These are phyloP conservation scores for Pyrenochaeta sp. DNA, from an alignment of 2,329 filamentous ascomycete genomes.

Conservation along the genomic window DNA sequence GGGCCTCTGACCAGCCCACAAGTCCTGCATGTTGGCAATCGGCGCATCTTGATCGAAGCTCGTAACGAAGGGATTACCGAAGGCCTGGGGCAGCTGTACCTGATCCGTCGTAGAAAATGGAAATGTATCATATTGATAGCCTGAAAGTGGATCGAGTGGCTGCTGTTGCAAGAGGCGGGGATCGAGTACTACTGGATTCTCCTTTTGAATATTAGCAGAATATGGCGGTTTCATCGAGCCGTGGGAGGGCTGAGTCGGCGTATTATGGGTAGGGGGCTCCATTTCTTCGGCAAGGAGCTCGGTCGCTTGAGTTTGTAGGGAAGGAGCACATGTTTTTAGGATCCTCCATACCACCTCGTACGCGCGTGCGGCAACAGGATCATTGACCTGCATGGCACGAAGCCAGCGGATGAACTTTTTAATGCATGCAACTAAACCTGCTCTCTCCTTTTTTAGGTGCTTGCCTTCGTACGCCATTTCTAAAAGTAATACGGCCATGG, in stretches of 20 bases:
- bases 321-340: slow-evolving; percentile 20
- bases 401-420: slow-evolving; percentile 49
- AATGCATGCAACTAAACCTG: slow-evolving; percentile 37
- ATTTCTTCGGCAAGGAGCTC: slow-evolving; percentile 17
- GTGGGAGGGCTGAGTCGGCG: background rate
- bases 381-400: slow-evolving; percentile 36
- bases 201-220: background rate
- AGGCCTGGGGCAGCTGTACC: background rate
- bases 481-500: slow-evolving; percentile 47
- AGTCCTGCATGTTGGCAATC: slow-evolving; percentile 18
- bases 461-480: slow-evolving; percentile 44
- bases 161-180: background rate
- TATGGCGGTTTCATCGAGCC: background rate
- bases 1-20: slow-evolving; percentile 13
- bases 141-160: background rate
- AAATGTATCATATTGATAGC: background rate
- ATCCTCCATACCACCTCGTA: slow-evolving; percentile 29
- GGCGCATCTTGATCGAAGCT: slow-evolving; percentile 29
- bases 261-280: background rate
- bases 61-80: slow-evolving; percentile 34
- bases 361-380: slow-evolving; percentile 43
- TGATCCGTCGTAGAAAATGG: background rate
- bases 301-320: slow-evolving; percentile 18
- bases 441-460: slow-evolving; percentile 36
- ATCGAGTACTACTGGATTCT: background rate